Conservation (phyloP, 805 yeast genomes). For the Brettanomyces custersianus region DNA sequence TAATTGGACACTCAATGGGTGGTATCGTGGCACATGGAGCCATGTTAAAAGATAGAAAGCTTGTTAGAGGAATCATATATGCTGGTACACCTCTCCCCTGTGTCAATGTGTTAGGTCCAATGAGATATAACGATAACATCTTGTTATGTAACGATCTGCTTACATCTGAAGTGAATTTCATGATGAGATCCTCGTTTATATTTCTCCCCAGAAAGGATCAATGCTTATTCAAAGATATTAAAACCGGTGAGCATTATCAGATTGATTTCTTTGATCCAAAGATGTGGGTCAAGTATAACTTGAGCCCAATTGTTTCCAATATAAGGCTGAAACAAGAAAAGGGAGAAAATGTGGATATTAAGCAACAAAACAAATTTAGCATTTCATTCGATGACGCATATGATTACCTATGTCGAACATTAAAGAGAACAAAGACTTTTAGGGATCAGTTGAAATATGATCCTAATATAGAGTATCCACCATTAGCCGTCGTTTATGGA, state of each 20-base stretch:
- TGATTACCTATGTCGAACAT: constrained; percentile 52
- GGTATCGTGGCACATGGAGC: constrained; percentile 80
- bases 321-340: constrained; percentile 23
- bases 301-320: constrained; percentile 62
- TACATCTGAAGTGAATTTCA: constrained; percentile 74
- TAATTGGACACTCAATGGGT: constrained; percentile 93
- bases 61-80: constrained; percentile 69
- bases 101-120: constrained; percentile 78
- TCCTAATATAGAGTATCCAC: constrained; percentile 54
- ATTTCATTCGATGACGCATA: constrained; percentile 50
- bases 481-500: constrained; percentile 76
- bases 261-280: constrained; percentile 75
- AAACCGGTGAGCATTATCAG: constrained; percentile 48
- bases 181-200: constrained; percentile 77
- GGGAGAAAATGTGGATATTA: constrained; percentile 10
- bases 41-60: constrained; percentile 54
- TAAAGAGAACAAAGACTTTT: constrained; percentile 51
- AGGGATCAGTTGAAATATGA: constrained; percentile 46
- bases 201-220: constrained; percentile 81
- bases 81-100: constrained; percentile 83
- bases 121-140: constrained; percentile 74
- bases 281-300: constrained; percentile 66
- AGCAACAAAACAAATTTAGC: constrained; percentile 22
- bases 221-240: constrained; percentile 56
- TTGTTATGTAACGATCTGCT: constrained; percentile 64